Evolutionary conservation across 2,329 filamentous ascomycete species (phyloP).

Genomic region (Hymenoscyphus albidus): DNA sequence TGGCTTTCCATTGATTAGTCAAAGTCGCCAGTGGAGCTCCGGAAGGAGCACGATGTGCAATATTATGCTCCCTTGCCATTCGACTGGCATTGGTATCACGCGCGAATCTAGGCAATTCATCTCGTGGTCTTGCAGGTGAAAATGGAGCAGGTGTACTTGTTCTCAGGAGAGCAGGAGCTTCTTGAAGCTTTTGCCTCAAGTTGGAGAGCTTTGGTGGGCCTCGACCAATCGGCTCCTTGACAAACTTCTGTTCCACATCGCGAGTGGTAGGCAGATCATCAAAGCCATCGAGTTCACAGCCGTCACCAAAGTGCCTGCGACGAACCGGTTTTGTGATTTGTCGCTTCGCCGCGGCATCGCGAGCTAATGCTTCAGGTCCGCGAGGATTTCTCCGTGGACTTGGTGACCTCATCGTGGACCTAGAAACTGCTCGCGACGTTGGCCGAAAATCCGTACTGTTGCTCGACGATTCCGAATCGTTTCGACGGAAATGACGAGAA

Average conservation of each 20-base stretch:
- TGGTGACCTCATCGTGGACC: slow-evolving; percentile 52
- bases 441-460: slow-evolving; percentile 57
- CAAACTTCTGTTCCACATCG: slow-evolving; percentile 73
- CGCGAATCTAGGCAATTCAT: slow-evolving; percentile 58
- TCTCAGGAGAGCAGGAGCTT: slow-evolving; percentile 52
- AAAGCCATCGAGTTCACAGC: slow-evolving; percentile 86
- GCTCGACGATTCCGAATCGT: slow-evolving; percentile 71
- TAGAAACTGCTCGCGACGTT: slow-evolving; percentile 53
- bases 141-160: slow-evolving; percentile 51
- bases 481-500: slow-evolving; percentile 68
- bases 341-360: slow-evolving; percentile 56
- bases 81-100: slow-evolving; percentile 63
- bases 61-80: slow-evolving; percentile 58
- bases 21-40: slow-evolving; percentile 49
- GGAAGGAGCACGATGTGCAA: slow-evolving; percentile 56
- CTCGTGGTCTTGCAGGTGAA: slow-evolving; percentile 37
- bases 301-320: slow-evolving; percentile 78
- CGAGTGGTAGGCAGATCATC: slow-evolving; percentile 91
- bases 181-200: slow-evolving; percentile 53
- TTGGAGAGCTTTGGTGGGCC: slow-evolving; percentile 60
- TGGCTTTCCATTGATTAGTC: slow-evolving; percentile 38
- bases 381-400: slow-evolving; percentile 49
- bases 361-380: slow-evolving; percentile 39
- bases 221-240: slow-evolving; percentile 71
- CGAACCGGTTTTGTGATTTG: slow-evolving; percentile 70